A percentile compares a stretch with the other conserved stretches of the same genome.
phyloP scores from a whole-genome alignment of 768 basidiomycete species.

The Leccinum uliginosum region DNA sequence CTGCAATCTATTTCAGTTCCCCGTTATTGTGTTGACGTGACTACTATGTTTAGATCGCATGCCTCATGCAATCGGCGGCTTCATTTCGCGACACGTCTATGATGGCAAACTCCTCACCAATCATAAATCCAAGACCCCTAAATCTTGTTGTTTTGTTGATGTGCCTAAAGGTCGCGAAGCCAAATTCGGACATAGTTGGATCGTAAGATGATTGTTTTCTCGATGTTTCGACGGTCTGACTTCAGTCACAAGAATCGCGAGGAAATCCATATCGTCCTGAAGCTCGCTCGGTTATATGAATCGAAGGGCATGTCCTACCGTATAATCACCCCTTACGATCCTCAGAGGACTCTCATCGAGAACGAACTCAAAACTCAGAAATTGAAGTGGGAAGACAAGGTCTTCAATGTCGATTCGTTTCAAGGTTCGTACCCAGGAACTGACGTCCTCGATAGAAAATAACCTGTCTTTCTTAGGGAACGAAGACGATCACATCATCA shows the following conservation, averaged over 20 bases:
- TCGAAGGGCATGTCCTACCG: slow-evolving; percentile 43
- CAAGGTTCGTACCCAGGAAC: slow-evolving; percentile 51
- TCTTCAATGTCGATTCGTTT: slow-evolving; percentile 77
- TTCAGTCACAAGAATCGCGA: slow-evolving; percentile 46
- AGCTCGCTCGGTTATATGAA: slow-evolving; percentile 51
- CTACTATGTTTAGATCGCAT: slow-evolving; percentile 59
- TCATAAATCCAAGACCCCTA: slow-evolving; percentile 39
- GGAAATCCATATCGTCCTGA: slow-evolving; percentile 51
- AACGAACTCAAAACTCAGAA: slow-evolving; percentile 41
- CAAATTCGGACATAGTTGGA: slow-evolving; percentile 33
- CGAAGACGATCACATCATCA: slow-evolving; percentile 70
- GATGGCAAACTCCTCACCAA: slow-evolving; percentile 50
- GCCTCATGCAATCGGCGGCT: slow-evolving; percentile 68
- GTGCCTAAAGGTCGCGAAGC: slow-evolving; percentile 31
- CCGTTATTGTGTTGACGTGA: not conserved
- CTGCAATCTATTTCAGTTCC: slow-evolving; percentile 20
- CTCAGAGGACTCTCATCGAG: slow-evolving; percentile 60
- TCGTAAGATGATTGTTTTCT: slow-evolving; percentile 18
- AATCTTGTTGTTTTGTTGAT: slow-evolving; percentile 37
- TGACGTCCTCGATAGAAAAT: slow-evolving; percentile 3
- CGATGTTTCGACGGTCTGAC: not conserved
- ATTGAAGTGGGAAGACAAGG: slow-evolving; percentile 58
- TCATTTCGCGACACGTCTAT: slow-evolving; percentile 69
- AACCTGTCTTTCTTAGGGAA: slow-evolving; percentile 49
- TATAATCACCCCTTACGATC: slow-evolving; percentile 80